Conservation (phyloP, 2,329 filamentous ascomycete genomes). For the Diplodia seriata region DNA sequence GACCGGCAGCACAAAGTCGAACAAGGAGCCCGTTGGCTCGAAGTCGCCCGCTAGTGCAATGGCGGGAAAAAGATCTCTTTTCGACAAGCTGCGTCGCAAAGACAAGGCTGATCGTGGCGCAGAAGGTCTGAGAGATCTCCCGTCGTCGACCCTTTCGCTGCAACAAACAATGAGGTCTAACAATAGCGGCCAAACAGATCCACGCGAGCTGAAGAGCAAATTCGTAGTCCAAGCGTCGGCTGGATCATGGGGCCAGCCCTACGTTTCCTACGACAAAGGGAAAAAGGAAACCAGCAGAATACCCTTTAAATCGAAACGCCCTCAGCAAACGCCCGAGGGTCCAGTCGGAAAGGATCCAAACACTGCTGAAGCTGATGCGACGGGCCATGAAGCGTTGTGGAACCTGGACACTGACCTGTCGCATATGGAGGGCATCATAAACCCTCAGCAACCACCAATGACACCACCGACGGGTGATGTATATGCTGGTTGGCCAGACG, state of each 20-base stretch:
- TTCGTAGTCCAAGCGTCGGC: conserved; percentile 31
- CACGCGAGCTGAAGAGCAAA: conserved; percentile 42
- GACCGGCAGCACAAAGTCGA: conserved; percentile 75
- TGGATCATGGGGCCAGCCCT: conserved; percentile 31
- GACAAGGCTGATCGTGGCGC: conserved; percentile 53
- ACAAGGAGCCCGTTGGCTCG: conserved; percentile 53
- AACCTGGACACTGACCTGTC: conserved; percentile 85
- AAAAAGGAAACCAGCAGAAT: conserved; percentile 36
- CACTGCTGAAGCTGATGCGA: conserved; percentile 48
- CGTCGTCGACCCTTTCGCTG: conserved; percentile 51
- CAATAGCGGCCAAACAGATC: conserved; percentile 42
- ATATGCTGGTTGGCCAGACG: conserved; percentile 56
- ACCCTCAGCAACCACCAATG: conserved; percentile 66
- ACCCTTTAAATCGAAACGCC: conserved; percentile 42
- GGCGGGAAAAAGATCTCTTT: conserved; percentile 58
- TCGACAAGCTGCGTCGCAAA: conserved; percentile 61
- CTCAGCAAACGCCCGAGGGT: conserved; percentile 36
- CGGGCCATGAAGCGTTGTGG: conserved; percentile 68
- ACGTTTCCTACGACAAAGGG: conserved; percentile 33
- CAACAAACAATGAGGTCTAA: conserved; percentile 44
- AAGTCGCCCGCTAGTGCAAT: conserved; percentile 61
- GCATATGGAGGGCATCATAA: conserved; percentile 90
- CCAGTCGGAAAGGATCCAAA: conserved; percentile 54
- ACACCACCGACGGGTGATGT: conserved; percentile 66
- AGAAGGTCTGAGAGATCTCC: conserved; percentile 50